Percentiles rank a stretch among this genome's conserved stretches.
Conservation (phyloP, 257 asterid genomes). For the Scutellaria barbata region DNA sequence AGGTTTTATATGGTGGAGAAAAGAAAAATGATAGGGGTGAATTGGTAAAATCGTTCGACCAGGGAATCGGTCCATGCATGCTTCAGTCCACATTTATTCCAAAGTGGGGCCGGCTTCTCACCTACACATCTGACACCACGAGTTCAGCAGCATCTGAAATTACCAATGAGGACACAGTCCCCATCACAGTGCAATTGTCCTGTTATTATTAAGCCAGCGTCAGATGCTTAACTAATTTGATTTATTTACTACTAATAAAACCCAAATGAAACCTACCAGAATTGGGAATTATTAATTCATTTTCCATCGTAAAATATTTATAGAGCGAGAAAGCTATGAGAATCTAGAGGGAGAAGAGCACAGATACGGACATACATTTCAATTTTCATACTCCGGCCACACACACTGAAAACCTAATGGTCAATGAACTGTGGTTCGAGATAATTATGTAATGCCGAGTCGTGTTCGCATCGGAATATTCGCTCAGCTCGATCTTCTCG, state of each 20-base stretch:
- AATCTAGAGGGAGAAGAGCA: constrained; percentile 22
- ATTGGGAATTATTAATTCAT: constrained; percentile 21
- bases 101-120: constrained; percentile 8
- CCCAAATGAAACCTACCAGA: constrained; percentile 28
- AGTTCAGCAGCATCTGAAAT: constrained; percentile 16
- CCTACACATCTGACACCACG: background rate
- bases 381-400: constrained; percentile 26
- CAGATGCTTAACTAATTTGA: constrained; percentile 32
- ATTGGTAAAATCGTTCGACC: background rate
- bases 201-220: background rate
- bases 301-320: constrained; percentile 23
- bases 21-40: background rate
- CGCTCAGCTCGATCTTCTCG: constrained; percentile 18
- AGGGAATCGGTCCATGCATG: background rate
- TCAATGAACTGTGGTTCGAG: constrained; percentile 29
- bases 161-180: constrained; percentile 34
- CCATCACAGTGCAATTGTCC: constrained; percentile 31
- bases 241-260: constrained; percentile 32
- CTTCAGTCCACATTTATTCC: background rate
- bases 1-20: no score
- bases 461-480: constrained; percentile 28
- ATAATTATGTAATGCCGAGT: constrained; percentile 31
- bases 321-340: constrained; percentile 17
- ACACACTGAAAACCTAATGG: constrained; percentile 41
- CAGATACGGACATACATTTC: background rate